Base-by-base conservation (phyloP, 768 basidiomycete genomes). In the Boletus subcaerulescens region DNA sequence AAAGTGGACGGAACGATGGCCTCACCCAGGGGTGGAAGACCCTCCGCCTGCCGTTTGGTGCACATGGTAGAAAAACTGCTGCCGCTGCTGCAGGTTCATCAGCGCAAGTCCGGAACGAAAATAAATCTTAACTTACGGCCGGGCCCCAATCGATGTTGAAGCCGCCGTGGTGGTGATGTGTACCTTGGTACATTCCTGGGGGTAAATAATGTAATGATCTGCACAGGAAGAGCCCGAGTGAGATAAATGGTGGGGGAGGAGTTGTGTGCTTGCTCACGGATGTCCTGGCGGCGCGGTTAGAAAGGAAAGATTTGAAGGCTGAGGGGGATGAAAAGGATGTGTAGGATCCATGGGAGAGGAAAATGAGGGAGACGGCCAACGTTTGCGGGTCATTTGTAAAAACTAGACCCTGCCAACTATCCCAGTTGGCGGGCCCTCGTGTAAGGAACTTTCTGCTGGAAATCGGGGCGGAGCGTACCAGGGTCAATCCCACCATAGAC, bases 321-420 rank as follows among this genome's bases (percentile, higher is more conserved):
- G 33, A 35, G 14, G 33, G 26, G 33, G 33, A 12, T 33, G 33
- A 5, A 13, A 33, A 1, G 33, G 33, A 33, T 33, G 33, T 2
- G 18, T 29, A 0, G 9, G 13, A 13, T 45, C 0, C 59, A 60
- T 61, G 15, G 35, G 10, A 12, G 22, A 36, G 31, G 4, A 11
- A 0, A 5, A 9, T 2, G 12, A 14, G 5, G 17, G 1, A 15
- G 32, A 42, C 13, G 32, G 40, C n/a, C 20, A 33, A 24, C 41
- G 5, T 4, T 13, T 6, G 26, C 10, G 4, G 5, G 7, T 33
- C 9, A 45, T 60, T 59, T 55, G 18, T 50, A 39, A 2, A 18
- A 8, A 11, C 36, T 2, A 0, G 36, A 45, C 9, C 50, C 38
- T 43, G 33, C 60, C 60, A 61, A 60, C 59, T 40, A 43, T 38